These are phyloP conservation scores for Hymenoscyphus fructigenus DNA, from an alignment of 2,329 filamentous ascomycete species.

Conservation along the genomic window DNA sequence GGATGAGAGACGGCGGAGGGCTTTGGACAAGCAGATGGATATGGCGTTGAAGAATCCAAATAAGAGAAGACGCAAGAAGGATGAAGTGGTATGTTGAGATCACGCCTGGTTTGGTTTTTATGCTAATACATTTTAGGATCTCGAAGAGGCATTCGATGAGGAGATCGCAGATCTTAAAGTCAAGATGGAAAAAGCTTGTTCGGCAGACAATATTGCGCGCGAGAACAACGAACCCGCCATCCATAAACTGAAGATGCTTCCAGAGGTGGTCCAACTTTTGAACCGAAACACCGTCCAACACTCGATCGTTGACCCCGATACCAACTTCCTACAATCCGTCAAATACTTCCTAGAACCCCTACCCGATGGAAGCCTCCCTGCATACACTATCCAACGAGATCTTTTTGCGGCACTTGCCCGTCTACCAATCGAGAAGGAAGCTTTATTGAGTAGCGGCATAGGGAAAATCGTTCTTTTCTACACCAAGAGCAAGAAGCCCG, in stretches of 20 bases:
- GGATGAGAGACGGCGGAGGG: slow-evolving; percentile 79
- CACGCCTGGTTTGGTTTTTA: background rate
- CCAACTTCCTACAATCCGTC: slow-evolving; percentile 90
- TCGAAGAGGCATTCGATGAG: slow-evolving; percentile 87
- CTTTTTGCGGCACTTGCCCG: slow-evolving; percentile 78
- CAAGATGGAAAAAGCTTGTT: slow-evolving; percentile 86
- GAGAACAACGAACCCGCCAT: slow-evolving; percentile 77
- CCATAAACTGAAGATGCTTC: slow-evolving; percentile 91
- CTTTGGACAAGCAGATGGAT: slow-evolving; percentile 84
- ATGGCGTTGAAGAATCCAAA: slow-evolving; percentile 79
- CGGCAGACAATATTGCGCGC: slow-evolving; percentile 81
- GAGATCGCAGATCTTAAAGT: slow-evolving; percentile 85
- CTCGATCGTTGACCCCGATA: slow-evolving; percentile 88
- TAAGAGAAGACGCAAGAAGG: slow-evolving; percentile 69
- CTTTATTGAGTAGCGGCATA: slow-evolving; percentile 85
- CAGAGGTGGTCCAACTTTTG: slow-evolving; percentile 82
- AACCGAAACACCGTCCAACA: slow-evolving; percentile 86
- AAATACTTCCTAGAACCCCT: slow-evolving; percentile 97
- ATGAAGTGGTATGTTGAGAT: slow-evolving; percentile 71
- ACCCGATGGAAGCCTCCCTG: slow-evolving; percentile 88
- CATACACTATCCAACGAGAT: slow-evolving; percentile 96
- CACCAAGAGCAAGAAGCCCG: slow-evolving; percentile 88
- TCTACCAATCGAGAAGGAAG: slow-evolving; percentile 88
- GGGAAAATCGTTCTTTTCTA: slow-evolving; percentile 97
- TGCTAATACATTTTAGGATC: slow-evolving; percentile 56